Percentiles rank a stretch among this genome's conserved stretches.
These are phyloP conservation scores for Trichoderma atrobrunneum DNA, from an alignment of 2,329 filamentous ascomycete species.

Conservation along the genomic window DNA sequence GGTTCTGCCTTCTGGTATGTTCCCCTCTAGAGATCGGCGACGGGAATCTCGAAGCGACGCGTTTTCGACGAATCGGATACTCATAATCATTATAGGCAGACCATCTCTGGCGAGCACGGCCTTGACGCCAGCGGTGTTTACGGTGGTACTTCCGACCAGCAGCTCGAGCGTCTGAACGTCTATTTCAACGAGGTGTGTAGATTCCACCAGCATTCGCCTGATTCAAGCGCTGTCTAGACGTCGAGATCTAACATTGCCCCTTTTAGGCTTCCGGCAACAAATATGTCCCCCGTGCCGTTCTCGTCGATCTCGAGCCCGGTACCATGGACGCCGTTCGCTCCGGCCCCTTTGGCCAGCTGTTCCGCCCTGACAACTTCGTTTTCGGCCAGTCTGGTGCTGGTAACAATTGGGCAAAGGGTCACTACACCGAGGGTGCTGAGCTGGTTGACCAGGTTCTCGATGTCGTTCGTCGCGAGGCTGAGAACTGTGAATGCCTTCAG, in stretches of 20 bases:
- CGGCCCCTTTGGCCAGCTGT: constrained; percentile 95
- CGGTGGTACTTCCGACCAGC: constrained; percentile 95
- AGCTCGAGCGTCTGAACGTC: constrained; percentile 99
- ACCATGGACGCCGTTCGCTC: constrained; percentile 99
- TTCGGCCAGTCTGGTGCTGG: constrained; percentile 98
- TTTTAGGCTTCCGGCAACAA: constrained; percentile 91
- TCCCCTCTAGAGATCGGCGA: neutral
- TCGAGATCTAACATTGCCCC: neutral
- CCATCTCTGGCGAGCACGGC: constrained; percentile 86
- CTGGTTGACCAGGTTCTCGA: constrained; percentile 96
- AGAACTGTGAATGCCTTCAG: constrained; percentile 98
- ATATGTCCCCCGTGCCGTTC: constrained; percentile 97
- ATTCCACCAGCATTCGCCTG: neutral
- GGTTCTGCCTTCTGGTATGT: constrained; percentile 86
- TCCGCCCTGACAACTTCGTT: constrained; percentile 99
- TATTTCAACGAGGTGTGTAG: constrained; percentile 78
- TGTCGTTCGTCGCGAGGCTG: constrained; percentile 95
- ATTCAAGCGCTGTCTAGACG: neutral
- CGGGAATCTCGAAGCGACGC: neutral
- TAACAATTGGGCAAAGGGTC: constrained; percentile 99
- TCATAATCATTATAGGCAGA: constrained; percentile 56
- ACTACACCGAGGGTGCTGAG: constrained; percentile 99
- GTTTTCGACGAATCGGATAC: constrained; percentile 5
- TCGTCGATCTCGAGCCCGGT: constrained; percentile 98
- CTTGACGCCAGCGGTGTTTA: constrained; percentile 97